Base-by-base conservation (phyloP, 2,329 filamentous ascomycete genomes). In the Camptophora hylomeconis region DNA sequence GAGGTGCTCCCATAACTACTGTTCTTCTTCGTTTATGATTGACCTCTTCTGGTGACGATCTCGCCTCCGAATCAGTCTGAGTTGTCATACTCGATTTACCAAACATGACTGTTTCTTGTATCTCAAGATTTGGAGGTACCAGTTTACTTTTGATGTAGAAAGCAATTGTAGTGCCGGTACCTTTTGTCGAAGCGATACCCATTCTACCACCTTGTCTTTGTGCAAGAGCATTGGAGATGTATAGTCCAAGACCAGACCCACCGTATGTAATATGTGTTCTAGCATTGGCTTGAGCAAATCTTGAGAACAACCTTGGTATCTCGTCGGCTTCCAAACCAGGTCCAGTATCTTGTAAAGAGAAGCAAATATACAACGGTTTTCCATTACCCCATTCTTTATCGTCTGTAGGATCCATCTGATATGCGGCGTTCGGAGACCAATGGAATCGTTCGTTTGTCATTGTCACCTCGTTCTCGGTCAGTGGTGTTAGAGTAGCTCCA, bases 171-270 rank as follows among this genome's bases (percentile, higher is more conserved):
- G 63, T 68, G 8, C 67, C 67, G 24, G 60, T 55, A 2, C 63
- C 66, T 20, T 63, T 56, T 35, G 63, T 58, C 3, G 63, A 67
- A n/a, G 60, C 58, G 0, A 86, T 75, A 2, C 80, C 80, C 23
- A 87, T 84, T 37, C 80, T 73, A 3, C 81, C 80, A n/a, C 79
- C 78, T 49, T 84, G 80, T 8, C 84, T 58, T 47, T 87, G 80
- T 0, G 78, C 80, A 10, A 87, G 62, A 30, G 80, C 70, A 12
- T 79, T 67, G 20, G 74, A 80, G 39, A 87, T 84, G 50, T 83
- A 86, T 0, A 87, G 59, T 0, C 81, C 80, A 1, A 87, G 63
- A 0, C 81, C 80, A 0, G 75, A 80, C 0, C 80, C 80, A 12
- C 80, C 80, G 39, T 86, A 84, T 44, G 81, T 72, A 10, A 82